Conservation (phyloP, 1,139 yeast genomes). For the Lodderomyces elongisporus region DNA sequence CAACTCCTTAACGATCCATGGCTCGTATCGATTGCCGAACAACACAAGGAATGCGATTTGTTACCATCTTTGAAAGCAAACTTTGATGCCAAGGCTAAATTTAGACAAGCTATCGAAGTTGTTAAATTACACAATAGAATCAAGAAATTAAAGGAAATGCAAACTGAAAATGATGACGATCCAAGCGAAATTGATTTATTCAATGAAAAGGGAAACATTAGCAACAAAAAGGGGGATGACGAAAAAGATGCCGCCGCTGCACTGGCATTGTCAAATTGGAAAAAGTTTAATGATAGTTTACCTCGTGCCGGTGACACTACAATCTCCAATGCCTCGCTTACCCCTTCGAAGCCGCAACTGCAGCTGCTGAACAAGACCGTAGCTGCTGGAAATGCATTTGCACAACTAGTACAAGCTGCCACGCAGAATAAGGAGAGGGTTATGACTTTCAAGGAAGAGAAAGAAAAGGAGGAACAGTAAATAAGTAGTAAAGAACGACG, state of each 20-base stretch:
- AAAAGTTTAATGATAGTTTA: conserved; percentile 21
- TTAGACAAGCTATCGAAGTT: conserved; percentile 80
- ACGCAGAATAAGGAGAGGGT: conserved; percentile 62
- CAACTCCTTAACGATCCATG: conserved; percentile 66
- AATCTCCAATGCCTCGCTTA: conserved; percentile 18
- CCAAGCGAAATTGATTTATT: conserved; percentile 44
- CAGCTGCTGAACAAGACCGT: conserved; percentile 15
- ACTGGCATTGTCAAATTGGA: conserved; percentile 20
- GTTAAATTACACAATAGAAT: conserved; percentile 73
- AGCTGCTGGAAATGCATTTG: conserved; percentile 48
- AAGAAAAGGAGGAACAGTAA: conserved; percentile 1
- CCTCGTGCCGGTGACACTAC: conserved; percentile 9
- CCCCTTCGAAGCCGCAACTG: conserved; percentile 12
- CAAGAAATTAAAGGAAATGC: conserved; percentile 54
- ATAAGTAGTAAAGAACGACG: not conserved
- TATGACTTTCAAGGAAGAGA: conserved; percentile 27
- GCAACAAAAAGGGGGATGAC: conserved; percentile 3
- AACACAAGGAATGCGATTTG: conserved; percentile 54
- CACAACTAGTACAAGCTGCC: conserved; percentile 72
- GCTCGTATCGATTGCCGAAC: conserved; percentile 50
- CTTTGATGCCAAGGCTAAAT: conserved; percentile 79
- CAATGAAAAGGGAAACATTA: conserved; percentile 25
- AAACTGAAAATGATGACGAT: conserved; percentile 52
- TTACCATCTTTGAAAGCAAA: conserved; percentile 63
- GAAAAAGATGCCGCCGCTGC: not conserved